A percentile compares a stretch with the other conserved stretches of the same genome.
phyloP scores from a whole-genome alignment of 225 moss, liverwort and hornwort species.

The Neckera pumila region DNA sequence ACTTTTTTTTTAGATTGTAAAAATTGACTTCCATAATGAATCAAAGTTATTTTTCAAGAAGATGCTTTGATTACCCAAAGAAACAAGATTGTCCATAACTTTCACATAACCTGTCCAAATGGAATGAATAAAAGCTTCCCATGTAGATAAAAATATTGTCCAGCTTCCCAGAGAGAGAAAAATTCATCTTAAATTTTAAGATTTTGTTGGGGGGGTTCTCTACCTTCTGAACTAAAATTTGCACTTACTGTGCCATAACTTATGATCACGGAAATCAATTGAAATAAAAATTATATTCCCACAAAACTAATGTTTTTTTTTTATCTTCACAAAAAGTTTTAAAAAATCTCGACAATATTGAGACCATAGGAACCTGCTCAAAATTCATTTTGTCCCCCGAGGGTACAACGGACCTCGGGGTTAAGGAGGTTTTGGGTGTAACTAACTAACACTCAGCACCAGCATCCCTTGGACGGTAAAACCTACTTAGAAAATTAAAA shows the following conservation, averaged over 20 bases:
- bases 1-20: background rate
- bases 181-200: background rate
- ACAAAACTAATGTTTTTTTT: background rate
- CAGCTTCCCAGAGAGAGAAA: no score
- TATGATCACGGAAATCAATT: fast-evolving
- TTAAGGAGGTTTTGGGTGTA: background rate
- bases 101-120: background rate
- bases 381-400: background rate
- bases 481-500: background rate
- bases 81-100: background rate
- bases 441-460: background rate
- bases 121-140: background rate
- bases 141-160: background rate
- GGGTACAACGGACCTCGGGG: background rate
- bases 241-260: background rate
- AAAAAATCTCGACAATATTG: background rate
- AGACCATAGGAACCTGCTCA: background rate
- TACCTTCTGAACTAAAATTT: background rate
- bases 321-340: background rate
- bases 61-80: background rate
- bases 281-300: background rate
- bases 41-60: background rate
- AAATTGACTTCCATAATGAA: background rate
- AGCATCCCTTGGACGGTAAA: background rate
- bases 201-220: no score